A percentile compares a stretch with the other conserved stretches of the same genome.
Evolutionary conservation across 1,284 basidiomycete genomes (phyloP).

Genomic region (Cryptococcus sp.): DNA sequence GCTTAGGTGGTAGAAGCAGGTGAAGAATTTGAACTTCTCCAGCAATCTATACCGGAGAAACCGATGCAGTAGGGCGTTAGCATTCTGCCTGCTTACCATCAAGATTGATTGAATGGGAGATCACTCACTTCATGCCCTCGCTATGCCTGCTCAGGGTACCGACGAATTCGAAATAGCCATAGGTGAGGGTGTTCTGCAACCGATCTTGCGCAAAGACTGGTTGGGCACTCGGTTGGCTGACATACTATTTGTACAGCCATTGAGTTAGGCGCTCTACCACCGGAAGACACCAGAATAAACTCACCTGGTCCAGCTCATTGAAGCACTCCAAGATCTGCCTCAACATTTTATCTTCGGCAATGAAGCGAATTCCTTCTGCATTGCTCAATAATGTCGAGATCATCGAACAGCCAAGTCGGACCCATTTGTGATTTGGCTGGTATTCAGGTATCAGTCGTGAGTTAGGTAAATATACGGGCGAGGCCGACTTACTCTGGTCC

Average conservation of each 20-base stretch:
- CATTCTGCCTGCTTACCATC: background rate
- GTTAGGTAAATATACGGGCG: conserved; percentile 4
- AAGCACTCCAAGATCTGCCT: conserved; percentile 84
- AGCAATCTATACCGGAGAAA: conserved; percentile 63
- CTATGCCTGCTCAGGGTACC: conserved; percentile 82
- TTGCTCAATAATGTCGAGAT: conserved; percentile 80
- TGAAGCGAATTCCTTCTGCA: conserved; percentile 78
- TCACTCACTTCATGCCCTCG: conserved; percentile 83
- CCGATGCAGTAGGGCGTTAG: background rate
- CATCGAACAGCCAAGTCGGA: conserved; percentile 78
- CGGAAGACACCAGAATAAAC: conserved; percentile 34
- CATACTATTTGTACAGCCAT: conserved; percentile 33
- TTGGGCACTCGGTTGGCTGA: conserved; percentile 56
- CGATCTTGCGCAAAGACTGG: conserved; percentile 83
- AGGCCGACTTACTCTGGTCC: conserved; percentile 61
- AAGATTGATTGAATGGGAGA: background rate
- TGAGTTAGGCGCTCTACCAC: background rate
- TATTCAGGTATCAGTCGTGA: background rate
- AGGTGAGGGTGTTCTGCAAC: conserved; percentile 79
- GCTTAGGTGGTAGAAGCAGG: conserved; percentile 89
- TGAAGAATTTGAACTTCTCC: conserved; percentile 90
- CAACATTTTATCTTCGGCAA: conserved; percentile 85
- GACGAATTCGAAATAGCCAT: conserved; percentile 95
- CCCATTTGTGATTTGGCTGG: conserved; percentile 76
- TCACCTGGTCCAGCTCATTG: conserved; percentile 85